Conservation (phyloP, 2,329 filamentous ascomycete species). For the Phyllosticta citriasiana region DNA sequence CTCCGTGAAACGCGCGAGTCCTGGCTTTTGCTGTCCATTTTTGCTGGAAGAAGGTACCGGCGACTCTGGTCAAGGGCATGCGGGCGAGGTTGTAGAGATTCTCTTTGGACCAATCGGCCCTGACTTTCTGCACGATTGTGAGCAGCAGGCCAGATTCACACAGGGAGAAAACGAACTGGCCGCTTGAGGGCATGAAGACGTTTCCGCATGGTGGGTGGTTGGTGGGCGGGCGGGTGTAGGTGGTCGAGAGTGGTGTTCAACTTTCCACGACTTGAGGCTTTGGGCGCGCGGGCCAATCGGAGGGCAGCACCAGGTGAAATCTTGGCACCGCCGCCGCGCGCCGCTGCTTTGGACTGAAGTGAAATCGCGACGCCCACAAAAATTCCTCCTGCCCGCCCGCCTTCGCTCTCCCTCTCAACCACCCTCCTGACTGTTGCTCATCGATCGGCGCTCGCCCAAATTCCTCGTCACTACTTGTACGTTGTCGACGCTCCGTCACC, state of each 20-base stretch:
- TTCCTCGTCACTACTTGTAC: background rate
- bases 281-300: background rate
- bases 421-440: background rate
- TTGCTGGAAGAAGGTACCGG: slow-evolving; percentile 84
- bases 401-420: background rate
- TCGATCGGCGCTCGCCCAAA: background rate
- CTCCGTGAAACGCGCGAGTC: slow-evolving; percentile 83
- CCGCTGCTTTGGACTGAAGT: background rate
- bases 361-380: background rate
- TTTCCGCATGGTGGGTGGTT: slow-evolving; percentile 33
- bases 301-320: slow-evolving; percentile 1
- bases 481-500: background rate
- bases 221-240: background rate
- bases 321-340: slow-evolving; percentile 4
- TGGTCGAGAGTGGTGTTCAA: slow-evolving; percentile 3
- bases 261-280: background rate
- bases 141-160: background rate
- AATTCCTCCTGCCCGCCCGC: background rate
- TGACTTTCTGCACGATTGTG: slow-evolving; percentile 58
- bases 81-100: slow-evolving; percentile 81
- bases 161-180: slow-evolving; percentile 41
- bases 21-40: slow-evolving; percentile 89
- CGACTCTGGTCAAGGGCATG: slow-evolving; percentile 19
- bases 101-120: slow-evolving; percentile 95
- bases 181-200: slow-evolving; percentile 59